Percentiles rank a stretch among this genome's conserved stretches.
Evolutionary conservation across 2,329 filamentous ascomycete genomes (phyloP).

Genomic region (Paecilomyces variotii): DNA sequence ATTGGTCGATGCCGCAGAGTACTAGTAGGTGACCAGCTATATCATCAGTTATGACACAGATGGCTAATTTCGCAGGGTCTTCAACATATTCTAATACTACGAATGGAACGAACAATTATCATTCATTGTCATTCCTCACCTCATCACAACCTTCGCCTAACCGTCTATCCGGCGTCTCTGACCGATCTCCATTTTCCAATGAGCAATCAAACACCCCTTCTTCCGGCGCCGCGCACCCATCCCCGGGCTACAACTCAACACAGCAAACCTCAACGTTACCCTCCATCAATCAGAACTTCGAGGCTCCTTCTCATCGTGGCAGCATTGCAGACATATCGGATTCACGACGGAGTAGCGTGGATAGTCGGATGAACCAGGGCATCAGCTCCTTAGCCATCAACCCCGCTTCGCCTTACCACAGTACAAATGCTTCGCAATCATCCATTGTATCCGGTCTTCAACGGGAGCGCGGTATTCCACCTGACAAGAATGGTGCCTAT

Average conservation of each 20-base stretch:
- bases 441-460: slow-evolving; percentile 38
- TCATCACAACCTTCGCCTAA: slow-evolving; percentile 40
- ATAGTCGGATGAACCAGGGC: slow-evolving; percentile 43
- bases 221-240: slow-evolving; percentile 30
- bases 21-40: slow-evolving; percentile 40
- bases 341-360: slow-evolving; percentile 42
- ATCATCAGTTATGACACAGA: slow-evolving; percentile 6
- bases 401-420: slow-evolving; percentile 40
- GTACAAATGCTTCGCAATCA: slow-evolving; percentile 38
- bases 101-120: slow-evolving; percentile 36
- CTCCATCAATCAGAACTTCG: slow-evolving; percentile 52
- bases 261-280: slow-evolving; percentile 42
- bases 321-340: slow-evolving; percentile 36
- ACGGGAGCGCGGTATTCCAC: slow-evolving; percentile 34
- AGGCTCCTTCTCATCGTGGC: slow-evolving; percentile 39
- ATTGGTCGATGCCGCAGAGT: slow-evolving; percentile 53
- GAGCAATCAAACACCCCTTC: slow-evolving; percentile 31
- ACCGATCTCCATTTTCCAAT: slow-evolving; percentile 34
- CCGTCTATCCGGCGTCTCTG: slow-evolving; percentile 29
- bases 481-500: slow-evolving; percentile 27
- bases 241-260: slow-evolving; percentile 29
- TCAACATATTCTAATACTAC: slow-evolving; percentile 43
- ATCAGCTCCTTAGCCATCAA: slow-evolving; percentile 42
- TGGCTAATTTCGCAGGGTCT: slow-evolving; percentile 30
- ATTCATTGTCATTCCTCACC: slow-evolving; percentile 35